Base-by-base conservation (phyloP, 805 yeast genomes). In the Crinitomyces ghanaensis region DNA sequence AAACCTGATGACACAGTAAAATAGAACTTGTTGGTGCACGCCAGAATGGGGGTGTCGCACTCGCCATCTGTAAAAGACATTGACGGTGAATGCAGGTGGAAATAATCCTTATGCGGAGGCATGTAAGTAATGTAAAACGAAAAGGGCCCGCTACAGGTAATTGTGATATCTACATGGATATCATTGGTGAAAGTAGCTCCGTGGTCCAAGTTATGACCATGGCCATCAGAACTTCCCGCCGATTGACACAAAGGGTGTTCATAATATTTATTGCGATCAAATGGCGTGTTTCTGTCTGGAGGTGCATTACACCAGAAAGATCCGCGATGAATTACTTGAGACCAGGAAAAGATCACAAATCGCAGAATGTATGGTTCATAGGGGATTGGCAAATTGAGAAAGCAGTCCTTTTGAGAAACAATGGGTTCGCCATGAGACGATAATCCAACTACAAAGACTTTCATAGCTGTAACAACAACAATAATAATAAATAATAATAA, bases 1-100 rank as follows among this genome's bases (percentile, higher is more conserved):
- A 88, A 65, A 9, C 75, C 72, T 3, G 95, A 93, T 1, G 86
- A 84, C 8, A 79, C 93, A 19, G 74, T 77, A 54, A 88, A 82
- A 40, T 64, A 51, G 56, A 64, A 76, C 44, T 69, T 66, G 21
- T 75, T 60, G 0, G 93, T 75, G 7, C 21, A 15, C 17, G 14
- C 15, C 12, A 25, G 12, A 25, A 25, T 14, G 2, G 8, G 6
- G 15, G 26, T 28, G 27, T 34, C 28, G 3, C 30, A 19, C 5
- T 34, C 34, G 21, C 24, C n/a, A 11, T 21, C 11, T 21, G n/a
- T 21, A 21, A 21, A 25, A 7, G 17, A 7, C 28, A n/a, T 28
- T 13, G 4, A 19, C 18, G 23, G 18, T 27, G 7, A 18, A 13
- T 14, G 16, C 35, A 27, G 4, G 22, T 28, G 37, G 33, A 47